These are phyloP conservation scores for Garcia nutans DNA, from an alignment of 345 rosid genomes.

Conservation along the genomic window DNA sequence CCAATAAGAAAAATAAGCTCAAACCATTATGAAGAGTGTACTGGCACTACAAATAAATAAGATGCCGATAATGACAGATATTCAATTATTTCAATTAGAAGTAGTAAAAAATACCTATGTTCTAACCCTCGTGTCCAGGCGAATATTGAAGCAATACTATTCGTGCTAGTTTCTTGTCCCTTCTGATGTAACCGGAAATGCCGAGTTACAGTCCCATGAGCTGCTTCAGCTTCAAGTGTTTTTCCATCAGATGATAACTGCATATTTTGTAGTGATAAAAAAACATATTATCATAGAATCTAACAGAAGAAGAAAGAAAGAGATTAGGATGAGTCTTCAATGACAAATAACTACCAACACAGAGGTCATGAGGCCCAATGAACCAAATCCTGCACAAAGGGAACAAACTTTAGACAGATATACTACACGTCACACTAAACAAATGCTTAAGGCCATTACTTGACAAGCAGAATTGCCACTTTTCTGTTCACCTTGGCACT, in stretches of 20 bases:
- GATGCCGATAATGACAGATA: neutral
- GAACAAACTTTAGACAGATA: constrained; percentile 9
- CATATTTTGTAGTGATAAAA: constrained; percentile 20
- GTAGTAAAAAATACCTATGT: constrained; percentile 65
- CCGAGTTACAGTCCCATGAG: constrained; percentile 97
- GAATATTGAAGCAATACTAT: constrained; percentile 94
- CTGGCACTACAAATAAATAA: neutral
- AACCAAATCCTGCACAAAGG: constrained; percentile 78
- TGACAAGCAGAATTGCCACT: neutral
- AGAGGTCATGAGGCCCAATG: constrained; percentile 95
- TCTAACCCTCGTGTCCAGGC: constrained; percentile 94
- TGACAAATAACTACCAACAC: constrained; percentile 53
- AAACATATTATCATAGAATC: neutral
- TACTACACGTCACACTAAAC: neutral
- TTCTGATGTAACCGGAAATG: constrained; percentile 87
- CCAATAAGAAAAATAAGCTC: neutral
- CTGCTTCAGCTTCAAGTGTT: constrained; percentile 95
- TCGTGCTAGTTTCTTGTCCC: constrained; percentile 98
- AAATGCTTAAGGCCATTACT: constrained; percentile 1
- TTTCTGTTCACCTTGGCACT: neutral
- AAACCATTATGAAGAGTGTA: neutral
- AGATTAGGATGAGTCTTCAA: neutral
- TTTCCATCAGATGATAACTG: constrained; percentile 94
- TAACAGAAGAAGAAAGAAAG: constrained; percentile 2
- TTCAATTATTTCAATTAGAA: constrained; percentile 1